phyloP scores from a whole-genome alignment of 495 filamentous ascomycete genomes.

The Durotheca rogersii region DNA sequence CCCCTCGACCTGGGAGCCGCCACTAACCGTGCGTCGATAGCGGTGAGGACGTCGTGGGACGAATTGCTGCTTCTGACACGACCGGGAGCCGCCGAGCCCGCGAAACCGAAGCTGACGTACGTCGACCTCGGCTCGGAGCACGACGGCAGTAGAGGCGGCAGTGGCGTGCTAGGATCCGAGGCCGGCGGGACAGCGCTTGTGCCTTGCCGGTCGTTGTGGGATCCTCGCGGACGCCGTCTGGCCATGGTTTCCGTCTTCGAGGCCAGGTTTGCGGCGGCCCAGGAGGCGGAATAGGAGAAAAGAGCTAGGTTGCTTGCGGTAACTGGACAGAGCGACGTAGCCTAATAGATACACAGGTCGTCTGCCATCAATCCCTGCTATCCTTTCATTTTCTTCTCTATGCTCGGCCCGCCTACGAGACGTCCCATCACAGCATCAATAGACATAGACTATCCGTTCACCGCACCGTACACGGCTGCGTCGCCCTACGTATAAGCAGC shows the following conservation, averaged over 20 bases:
- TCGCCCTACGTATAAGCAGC: no score
- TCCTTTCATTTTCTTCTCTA: no score
- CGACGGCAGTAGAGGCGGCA: neutral
- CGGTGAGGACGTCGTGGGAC: slow-evolving; percentile 4
- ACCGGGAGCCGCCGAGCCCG: no score
- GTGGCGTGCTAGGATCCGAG: neutral
- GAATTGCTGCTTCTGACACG: neutral
- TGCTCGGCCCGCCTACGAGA: no score
- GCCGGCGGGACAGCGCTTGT: slow-evolving; percentile 23
- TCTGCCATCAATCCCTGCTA: no score
- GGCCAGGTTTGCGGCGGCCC: slow-evolving; percentile 14
- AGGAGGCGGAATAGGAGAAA: neutral
- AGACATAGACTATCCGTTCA: no score
- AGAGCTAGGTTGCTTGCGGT: neutral
- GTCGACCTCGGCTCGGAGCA: neutral
- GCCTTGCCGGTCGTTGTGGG: slow-evolving; percentile 35
- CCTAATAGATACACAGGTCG: no score
- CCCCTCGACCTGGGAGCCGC: neutral
- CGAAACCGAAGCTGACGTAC: slow-evolving; percentile 29
- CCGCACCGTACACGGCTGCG: no score
- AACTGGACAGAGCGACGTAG: no score
- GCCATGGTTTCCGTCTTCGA: slow-evolving; percentile 31
- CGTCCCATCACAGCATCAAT: no score
- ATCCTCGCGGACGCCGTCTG: slow-evolving; percentile 23
- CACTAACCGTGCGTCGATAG: neutral